Conservation (phyloP, 73 alveolate genomes). For the Paramecium tetraurelia region DNA sequence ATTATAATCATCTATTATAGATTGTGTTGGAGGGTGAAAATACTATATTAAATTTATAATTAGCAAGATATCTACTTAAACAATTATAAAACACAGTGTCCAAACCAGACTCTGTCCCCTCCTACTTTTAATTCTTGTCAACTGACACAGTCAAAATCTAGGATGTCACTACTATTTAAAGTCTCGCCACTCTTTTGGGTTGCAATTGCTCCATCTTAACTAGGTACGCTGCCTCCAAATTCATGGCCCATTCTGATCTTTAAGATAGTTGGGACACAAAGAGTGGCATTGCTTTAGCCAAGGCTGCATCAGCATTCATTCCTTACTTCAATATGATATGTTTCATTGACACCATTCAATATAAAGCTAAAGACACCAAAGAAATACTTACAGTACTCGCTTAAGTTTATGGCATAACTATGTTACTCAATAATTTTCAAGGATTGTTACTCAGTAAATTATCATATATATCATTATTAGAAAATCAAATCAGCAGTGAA, state of each 20-base stretch:
- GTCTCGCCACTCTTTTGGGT: background rate
- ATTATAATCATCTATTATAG: too few relatives aligned
- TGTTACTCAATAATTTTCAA: background rate
- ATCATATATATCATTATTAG: background rate
- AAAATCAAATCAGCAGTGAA: background rate
- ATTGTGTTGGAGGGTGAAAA: slow-evolving; percentile 85
- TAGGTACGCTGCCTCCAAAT: background rate
- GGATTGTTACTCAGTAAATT: background rate
- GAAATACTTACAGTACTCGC: background rate
- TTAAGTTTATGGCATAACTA: background rate
- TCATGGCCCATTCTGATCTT: background rate
- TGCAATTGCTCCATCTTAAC: background rate
- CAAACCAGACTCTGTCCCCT: background rate
- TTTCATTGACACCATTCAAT: slow-evolving; percentile 16
- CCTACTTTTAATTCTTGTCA: background rate
- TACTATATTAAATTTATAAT: slow-evolving; percentile 69
- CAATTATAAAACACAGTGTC: background rate
- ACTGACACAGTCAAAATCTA: background rate
- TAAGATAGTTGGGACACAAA: slow-evolving; percentile 48
- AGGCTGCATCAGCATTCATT: slow-evolving; percentile 36
- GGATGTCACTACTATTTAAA: background rate
- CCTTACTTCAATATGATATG: slow-evolving; percentile 34
- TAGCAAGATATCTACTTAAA: slow-evolving; percentile 69
- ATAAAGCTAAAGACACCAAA: background rate
- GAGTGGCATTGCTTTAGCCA: slow-evolving; percentile 44